Evolutionary conservation across 805 yeast species (phyloP), one percentile per base, ranked within the genome.

Genomic region (Candida easanensis): DNA sequence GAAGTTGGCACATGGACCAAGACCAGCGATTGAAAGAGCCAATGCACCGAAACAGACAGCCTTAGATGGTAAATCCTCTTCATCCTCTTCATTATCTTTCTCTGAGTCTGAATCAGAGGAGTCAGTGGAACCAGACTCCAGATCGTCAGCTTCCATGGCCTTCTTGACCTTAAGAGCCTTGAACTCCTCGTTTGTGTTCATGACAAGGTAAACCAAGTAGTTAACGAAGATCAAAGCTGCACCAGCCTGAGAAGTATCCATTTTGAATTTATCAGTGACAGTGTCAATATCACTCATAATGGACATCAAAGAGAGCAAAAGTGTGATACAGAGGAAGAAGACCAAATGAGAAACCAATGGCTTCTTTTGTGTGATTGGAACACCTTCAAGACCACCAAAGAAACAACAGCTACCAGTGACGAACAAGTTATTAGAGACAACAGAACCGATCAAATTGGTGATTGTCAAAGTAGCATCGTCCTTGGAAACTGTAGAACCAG

Each of bases 401-500:
- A 54, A 52, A 27, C 50, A 52, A 36, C 58, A 54, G 4, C 52
- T 31, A n/a, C 58, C 58, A 20, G 45, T 49, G 26, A 54, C 56
- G 49, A 73, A 62, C 52, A 73, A 59, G 52, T 70, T 69, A 52
- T 73, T 73, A 26, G 73, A 68, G 32, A 73, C 64, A 39, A 73
- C 69, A 28, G 71, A 65, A 5, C 78, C 78, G 45, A 73, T 64
- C 73, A 73, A 70, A 27, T 67, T 62, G 10, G 78, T 76, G 51
- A 73, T 76, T 15, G 74, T 76, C 45, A 73, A 68, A 30, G 76
- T 60, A 27, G 73, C 68, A 58, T 73, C 77, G 41, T 65, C 65
- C 15, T 72, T 70, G 45, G 63, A 69, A 56, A 73, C 70, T 6
- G 78, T 76, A 41, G 74, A 71, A 25, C 74, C 65, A 10, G 74